Evolutionary conservation across 371 early-diverging fungal genomes (phyloP), one percentile per base, ranked within the genome.

Genomic region (Mycotypha africana): DNA sequence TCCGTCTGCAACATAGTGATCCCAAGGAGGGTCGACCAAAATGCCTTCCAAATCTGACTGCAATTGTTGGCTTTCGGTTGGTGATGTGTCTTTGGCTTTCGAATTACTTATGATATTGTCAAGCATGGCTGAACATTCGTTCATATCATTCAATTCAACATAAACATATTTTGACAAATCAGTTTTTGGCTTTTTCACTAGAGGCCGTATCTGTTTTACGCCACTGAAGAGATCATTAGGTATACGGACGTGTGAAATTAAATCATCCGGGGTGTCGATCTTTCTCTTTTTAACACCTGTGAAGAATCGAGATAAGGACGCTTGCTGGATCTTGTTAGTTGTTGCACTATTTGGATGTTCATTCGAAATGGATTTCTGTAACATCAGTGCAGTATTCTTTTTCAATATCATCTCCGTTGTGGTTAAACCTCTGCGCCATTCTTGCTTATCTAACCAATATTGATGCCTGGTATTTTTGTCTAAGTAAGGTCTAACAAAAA

Each of bases 1-100:
- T 0, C 76, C 78, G 50, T 81, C 79, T 15, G 65, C 65, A 3
- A 74, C 62, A 52, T 73, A 70, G 37, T 71, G 74, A 22, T 78
- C 74, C 84, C 84, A 83, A 42, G 81, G 81, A 10, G 81, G 84
- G 58, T 83, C 84, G 1, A 78, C 70, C 36, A 83, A 44, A 9
- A 83, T 68, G 5, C 84, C 79, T 38, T 83, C 73, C 10, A 78
- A 32, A 1, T 51, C 23, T 1, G 64, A 63, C 9, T 42, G 43
- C 16, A 34, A 14, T 0, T 39, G 20, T 15, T 42, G 20, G 10
- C 32, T 19, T 26, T 30, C 33, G 5, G 28, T 28, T 14, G 15
- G 5, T 4, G 34, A 4, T 14, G 5, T 14, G 4, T 33, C 34
- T 6, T 6, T 6, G 8, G 30, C 12, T 28, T 28, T 28, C 12